Conservation (phyloP, 208 protist genomes). For the Trypanosoma theileri region DNA sequence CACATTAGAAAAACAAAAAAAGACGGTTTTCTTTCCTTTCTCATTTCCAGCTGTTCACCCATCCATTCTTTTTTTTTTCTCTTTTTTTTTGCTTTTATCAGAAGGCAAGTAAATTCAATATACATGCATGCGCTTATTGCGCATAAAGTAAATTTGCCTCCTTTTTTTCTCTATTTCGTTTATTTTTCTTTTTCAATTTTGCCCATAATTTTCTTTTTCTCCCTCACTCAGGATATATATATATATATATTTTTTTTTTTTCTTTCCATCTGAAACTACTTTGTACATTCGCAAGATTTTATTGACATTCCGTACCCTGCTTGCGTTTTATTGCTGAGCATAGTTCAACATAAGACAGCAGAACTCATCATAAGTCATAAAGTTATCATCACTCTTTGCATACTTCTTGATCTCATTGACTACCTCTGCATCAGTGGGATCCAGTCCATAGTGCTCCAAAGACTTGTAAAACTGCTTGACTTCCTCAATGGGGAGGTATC, state of each 20-base stretch:
- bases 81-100: background rate
- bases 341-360: slow-evolving; percentile 86
- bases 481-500: slow-evolving; percentile 66
- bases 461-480: slow-evolving; percentile 83
- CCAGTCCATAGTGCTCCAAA: slow-evolving; percentile 88
- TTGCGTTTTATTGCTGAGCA: slow-evolving; percentile 66
- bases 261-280: background rate
- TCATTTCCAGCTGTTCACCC: slow-evolving; percentile 5
- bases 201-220: background rate
- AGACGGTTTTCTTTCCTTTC: background rate
- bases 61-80: slow-evolving; percentile 3
- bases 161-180: slow-evolving; percentile 10
- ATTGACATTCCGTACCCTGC: background rate
- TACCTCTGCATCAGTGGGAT: slow-evolving; percentile 74
- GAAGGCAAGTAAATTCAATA: too few species aligned
- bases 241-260: slow-evolving; percentile 1
- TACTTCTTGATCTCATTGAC: slow-evolving; percentile 79
- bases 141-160: background rate
- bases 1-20: slow-evolving; percentile 15
- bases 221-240: background rate
- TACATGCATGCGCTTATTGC: too few species aligned
- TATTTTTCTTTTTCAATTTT: background rate
- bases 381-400: slow-evolving; percentile 63
- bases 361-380: slow-evolving; percentile 90
- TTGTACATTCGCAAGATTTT: background rate